Evolutionary conservation across 2,329 filamentous ascomycete species (phyloP), one percentile per base, ranked within the genome.

Genomic region (Colletotrichum viniferum): DNA sequence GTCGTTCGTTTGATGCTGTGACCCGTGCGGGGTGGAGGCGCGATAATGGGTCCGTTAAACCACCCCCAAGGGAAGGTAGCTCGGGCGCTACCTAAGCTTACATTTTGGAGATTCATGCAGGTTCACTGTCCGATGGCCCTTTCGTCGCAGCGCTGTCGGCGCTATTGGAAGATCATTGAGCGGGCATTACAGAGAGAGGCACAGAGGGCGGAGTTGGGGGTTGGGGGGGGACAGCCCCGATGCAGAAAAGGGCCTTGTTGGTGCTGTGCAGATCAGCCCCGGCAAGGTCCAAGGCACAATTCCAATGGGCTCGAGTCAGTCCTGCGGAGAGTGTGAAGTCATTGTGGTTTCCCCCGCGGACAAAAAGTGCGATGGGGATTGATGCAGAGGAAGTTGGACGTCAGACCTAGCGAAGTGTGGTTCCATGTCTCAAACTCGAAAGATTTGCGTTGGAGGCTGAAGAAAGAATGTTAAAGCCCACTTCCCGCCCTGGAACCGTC

Each of bases 1-100:
- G 28, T 52, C 34, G 67, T 71, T 71, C 60, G 71, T 71, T 61
- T 61, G 60, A 71, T 58, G 67, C 68, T 36, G 48, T 18, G 36
- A 48, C 71, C 48, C 58, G 48, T 48, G 66, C 48, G 65, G 38
- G 56, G 70, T 5, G 34, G 62, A 34, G 61, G 61, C 36, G 10
- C 43, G 8, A 28, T 28, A n/a, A 12, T 48, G 36, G 36, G 21
- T 24, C 13, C 10, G 18, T 52, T 52, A 21, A 52, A 52, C 43
- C 43, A 52, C 43, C 43, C 43, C 43, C 43, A 52, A 52, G 6
- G 43, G n/a, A 24, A 52, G n/a, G n/a, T 52, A 52, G 43, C 43
- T 52, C 61, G 18, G 36, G 38, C 62, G 62, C 36, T 65, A 52
- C 26, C 62, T 24, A 38, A 65, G 24, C 7, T 66, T 64, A 26